phyloP scores from a whole-genome alignment of 805 yeast genomes.

The Saccharomycopsis babjevae region DNA sequence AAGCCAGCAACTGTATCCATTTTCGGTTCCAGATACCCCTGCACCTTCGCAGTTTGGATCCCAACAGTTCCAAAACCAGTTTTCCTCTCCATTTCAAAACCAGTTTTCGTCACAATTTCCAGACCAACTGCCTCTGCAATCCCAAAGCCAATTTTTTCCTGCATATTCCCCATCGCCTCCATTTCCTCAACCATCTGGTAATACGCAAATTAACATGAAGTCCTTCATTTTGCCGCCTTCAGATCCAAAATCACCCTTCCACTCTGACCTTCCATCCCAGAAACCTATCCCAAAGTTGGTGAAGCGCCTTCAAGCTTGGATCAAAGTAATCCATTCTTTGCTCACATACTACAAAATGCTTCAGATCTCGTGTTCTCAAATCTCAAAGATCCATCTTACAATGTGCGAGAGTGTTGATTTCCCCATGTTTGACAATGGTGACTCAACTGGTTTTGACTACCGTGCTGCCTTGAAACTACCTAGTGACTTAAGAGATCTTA shows the following conservation, averaged over 20 bases:
- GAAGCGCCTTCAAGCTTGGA: slow-evolving; percentile 14
- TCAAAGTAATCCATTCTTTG: slow-evolving; percentile 10
- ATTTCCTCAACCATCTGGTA: background rate
- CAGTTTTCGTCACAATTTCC: background rate
- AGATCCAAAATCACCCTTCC: slow-evolving; percentile 12
- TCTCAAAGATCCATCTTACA: slow-evolving; percentile 13
- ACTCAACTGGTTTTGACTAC: slow-evolving; percentile 12
- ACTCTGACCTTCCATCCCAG: slow-evolving; percentile 8
- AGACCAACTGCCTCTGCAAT: background rate
- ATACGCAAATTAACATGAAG: background rate
- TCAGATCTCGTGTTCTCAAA: slow-evolving; percentile 5
- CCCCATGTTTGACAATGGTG: slow-evolving; percentile 24
- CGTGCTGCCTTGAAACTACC: slow-evolving; percentile 12
- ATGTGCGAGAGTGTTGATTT: slow-evolving; percentile 24
- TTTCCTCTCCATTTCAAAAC: background rate
- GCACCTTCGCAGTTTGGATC: background rate
- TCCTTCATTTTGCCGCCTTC: slow-evolving; percentile 6
- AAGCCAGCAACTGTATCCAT: background rate
- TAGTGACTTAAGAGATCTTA: slow-evolving; percentile 7
- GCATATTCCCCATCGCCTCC: background rate
- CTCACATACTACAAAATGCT: slow-evolving; percentile 11
- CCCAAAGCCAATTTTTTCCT: background rate
- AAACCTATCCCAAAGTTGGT: slow-evolving; percentile 10
- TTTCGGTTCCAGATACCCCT: background rate
- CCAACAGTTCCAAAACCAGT: background rate